These are phyloP conservation scores for Begonia peltatifolia DNA, from an alignment of 306 rosid genomes.

Conservation along the genomic window DNA sequence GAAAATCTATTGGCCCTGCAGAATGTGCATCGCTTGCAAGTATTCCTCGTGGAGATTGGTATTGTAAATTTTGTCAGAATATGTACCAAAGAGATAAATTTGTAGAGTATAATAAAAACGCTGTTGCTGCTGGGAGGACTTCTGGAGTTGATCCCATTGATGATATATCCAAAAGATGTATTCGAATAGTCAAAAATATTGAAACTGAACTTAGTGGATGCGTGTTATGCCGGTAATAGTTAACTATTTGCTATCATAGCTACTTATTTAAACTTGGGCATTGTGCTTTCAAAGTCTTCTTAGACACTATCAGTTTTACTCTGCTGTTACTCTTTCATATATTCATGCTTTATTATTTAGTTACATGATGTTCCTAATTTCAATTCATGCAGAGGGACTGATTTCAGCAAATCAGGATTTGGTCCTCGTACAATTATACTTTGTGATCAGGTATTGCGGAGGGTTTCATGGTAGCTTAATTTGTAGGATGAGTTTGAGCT, in stretches of 20 bases:
- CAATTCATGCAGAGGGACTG: slow-evolving; percentile 47
- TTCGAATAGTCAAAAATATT: slow-evolving; percentile 72
- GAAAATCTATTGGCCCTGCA: slow-evolving; percentile 29
- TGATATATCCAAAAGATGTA: slow-evolving; percentile 73
- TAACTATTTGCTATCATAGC: no score
- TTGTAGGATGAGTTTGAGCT: no score
- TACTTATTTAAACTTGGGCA: no score
- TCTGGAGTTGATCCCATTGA: slow-evolving; percentile 85
- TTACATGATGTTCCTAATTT: no score
- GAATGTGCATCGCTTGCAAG: slow-evolving; percentile 76
- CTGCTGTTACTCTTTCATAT: no score
- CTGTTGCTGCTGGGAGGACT: slow-evolving; percentile 86
- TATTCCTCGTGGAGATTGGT: slow-evolving; percentile 78
- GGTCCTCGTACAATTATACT: slow-evolving; percentile 97
- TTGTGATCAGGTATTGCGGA: slow-evolving; percentile 37
- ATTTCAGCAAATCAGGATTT: slow-evolving; percentile 96
- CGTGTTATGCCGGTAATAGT: slow-evolving; percentile 73
- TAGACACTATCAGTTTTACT: no score
- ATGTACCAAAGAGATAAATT: slow-evolving; percentile 56
- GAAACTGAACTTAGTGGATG: slow-evolving; percentile 87
- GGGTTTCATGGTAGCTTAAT: no score
- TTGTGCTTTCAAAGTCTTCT: no score
- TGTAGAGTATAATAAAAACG: slow-evolving; percentile 53
- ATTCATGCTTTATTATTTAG: no score
- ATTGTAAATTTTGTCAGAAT: slow-evolving; percentile 80